These are phyloP conservation scores for Tillandsia fasciculata DNA, from an alignment of 176 grass and related monocot species.

Conservation along the genomic window DNA sequence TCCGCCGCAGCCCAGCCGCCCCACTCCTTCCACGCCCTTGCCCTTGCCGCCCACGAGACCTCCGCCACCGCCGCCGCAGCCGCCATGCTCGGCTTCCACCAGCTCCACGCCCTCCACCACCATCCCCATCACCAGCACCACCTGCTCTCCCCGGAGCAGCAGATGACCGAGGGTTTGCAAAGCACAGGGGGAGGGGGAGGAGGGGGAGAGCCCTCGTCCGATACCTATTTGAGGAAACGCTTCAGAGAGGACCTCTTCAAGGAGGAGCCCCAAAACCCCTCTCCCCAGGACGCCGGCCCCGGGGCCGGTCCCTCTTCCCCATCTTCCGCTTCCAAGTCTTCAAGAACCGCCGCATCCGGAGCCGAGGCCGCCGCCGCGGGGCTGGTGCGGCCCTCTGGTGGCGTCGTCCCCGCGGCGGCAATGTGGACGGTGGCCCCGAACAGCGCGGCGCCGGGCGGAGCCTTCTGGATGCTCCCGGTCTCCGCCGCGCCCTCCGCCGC, in stretches of 20 bases:
- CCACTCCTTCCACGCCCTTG: conserved; percentile 30
- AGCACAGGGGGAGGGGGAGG: conserved; percentile 22
- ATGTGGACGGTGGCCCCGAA: conserved; percentile 81
- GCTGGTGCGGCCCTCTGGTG: conserved; percentile 15
- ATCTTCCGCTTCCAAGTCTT: conserved; percentile 18
- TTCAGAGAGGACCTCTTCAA: conserved; percentile 95
- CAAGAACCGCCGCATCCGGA: conserved; percentile 17
- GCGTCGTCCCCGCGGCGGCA: conserved; percentile 25
- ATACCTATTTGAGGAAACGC: conserved; percentile 76
- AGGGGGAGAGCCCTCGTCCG: conserved; percentile 31
- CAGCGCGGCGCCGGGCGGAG: conserved; percentile 34
- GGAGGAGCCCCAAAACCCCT: conserved; percentile 37
- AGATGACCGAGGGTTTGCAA: conserved; percentile 12
- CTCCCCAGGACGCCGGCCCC: conserved; percentile 12
- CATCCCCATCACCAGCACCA: conserved; percentile 46
- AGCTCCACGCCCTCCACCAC: conserved; percentile 19
- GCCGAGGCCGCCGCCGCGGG: conserved; percentile 22
- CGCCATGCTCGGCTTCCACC: conserved; percentile 70
- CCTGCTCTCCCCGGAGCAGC: conserved; percentile 10
- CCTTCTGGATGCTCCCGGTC: conserved; percentile 93
- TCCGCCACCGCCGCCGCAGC: conserved; percentile 16
- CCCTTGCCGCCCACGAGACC: conserved; percentile 20
- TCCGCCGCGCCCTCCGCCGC: conserved; percentile 34
- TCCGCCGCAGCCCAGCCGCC: conserved; percentile 17
- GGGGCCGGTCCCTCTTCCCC: conserved; percentile 27